phyloP scores from a whole-genome alignment of 441 rosid species.

The Euphorbia corollata region DNA sequence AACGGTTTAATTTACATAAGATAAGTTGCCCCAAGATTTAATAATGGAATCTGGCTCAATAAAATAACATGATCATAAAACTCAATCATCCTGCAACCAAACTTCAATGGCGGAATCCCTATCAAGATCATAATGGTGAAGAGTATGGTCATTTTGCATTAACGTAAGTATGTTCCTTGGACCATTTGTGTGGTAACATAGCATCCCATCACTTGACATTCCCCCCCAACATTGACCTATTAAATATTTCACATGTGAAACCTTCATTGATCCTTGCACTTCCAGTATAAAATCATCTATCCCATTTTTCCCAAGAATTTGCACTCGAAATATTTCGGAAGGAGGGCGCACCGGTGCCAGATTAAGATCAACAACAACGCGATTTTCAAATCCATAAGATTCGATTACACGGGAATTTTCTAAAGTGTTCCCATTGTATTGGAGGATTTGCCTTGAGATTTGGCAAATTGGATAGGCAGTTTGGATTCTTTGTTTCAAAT shows the following conservation, averaged over 20 bases:
- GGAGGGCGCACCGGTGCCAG: neutral
- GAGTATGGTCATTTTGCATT: neutral
- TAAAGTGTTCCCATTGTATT: neutral
- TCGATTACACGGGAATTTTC: neutral
- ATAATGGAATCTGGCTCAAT: too few species aligned
- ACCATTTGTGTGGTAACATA: neutral
- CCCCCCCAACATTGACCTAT: neutral
- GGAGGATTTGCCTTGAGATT: neutral
- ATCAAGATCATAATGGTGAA: neutral
- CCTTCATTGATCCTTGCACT: neutral
- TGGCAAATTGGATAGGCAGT: neutral
- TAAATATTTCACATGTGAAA: neutral
- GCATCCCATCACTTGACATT: neutral
- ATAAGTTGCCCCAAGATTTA: too few species aligned
- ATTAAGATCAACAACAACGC: neutral
- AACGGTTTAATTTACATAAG: too few species aligned
- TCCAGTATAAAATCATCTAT: neutral
- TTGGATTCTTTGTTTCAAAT: neutral
- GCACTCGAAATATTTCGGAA: neutral
- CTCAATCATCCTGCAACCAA: neutral
- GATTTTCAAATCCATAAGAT: neutral
- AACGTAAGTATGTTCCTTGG: neutral
- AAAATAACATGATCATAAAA: too few species aligned
- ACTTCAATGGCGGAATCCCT: neutral
- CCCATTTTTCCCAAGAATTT: neutral